Evolutionary conservation across 163 green algal genomes (phyloP), one percentile per base, ranked within the genome.

Genomic region (Scenedesmus sp.): DNA sequence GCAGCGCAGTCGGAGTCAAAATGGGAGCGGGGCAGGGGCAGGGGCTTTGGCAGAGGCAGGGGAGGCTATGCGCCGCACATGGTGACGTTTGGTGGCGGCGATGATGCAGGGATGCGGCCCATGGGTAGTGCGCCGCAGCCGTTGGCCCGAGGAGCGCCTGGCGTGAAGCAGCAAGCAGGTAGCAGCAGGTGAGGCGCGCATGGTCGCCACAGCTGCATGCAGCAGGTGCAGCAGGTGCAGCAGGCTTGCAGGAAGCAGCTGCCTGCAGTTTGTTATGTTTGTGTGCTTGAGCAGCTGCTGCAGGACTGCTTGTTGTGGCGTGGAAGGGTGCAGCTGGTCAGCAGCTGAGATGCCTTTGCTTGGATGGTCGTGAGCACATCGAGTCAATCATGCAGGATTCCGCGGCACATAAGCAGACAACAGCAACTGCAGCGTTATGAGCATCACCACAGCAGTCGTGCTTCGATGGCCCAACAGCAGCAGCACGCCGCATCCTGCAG

Each of bases 1-100:
- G 66, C 64, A 62, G 89, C 89, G 23, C 77, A 91, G 59, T 82
- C 84, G 20, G 90, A 90, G 23, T 73, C 73, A 12, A 91, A 91
- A 86, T 91, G 70, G 70, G 84, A 84, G 55, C 46, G 76, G 12
- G 84, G 84, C 70, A 77, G 85, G 20, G 85, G 85, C 66, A 52
- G 85, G 52, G 85, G 66, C n/a, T 90, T 83, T 56, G 85, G 85
- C 0, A 16, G 85, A 5, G 85, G 85, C 7, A 64, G 66, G 34
- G 85, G 85, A 3, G 2, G 15, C 2, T 57, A 66, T 73, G 64
- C 46, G 10, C 62, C 85, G 2, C 85, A 82, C 60, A 89, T 59
- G 70, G 84, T 89, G 7, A 89, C 84, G 12, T 89, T 89, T 89
- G 84, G 84, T 54, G 84, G 84, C 8, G 84, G 84, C 2, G 84